Base-by-base conservation (phyloP, 2,329 filamentous ascomycete genomes). In the Raffaelea arxii region DNA sequence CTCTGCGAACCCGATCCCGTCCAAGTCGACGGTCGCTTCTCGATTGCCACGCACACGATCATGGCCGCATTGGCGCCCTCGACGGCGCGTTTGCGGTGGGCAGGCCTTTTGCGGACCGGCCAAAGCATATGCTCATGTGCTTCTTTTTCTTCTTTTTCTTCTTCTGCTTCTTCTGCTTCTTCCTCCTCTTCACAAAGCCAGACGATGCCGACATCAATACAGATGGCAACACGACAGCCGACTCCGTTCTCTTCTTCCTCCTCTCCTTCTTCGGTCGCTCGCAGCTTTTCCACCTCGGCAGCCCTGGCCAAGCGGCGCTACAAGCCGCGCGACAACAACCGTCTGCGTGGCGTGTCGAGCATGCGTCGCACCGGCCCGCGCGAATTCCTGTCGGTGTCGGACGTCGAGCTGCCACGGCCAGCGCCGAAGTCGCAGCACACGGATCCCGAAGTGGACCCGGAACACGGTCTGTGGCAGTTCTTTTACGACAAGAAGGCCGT, bases 381-480 rank as follows among this genome's bases (percentile, higher is more conserved):
- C 44, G 80, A 84, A 60, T 78, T 75, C n/a, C 70, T 94, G 46
- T 85, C 83, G 18, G 81, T 92, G 50, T 82, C 78, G 37, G 78
- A 83, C 57, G 75, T 82, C 39, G 72, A 80, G 43, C 69, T 95
- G 46, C 91, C 91, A 1, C 74, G 77, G 59, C 90, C 92, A 6
- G 77, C 80, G 21, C 21, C 40, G 25, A 37, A 46, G 32, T 19
- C 82, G 47, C 72, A 73, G 50, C 73, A 78, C 59, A 77, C 78
- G 46, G 62, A 70, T 41, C 62, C 84, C 25, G 62, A 76, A 52
- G 75, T 74, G 37, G 82, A 88, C 60, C 73, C 79, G 24, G 68
- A 90, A 54, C 92, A 98, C 49, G 91, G 89, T 25, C 80, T 98
- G 11, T 97, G 86, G 84, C 83, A 78, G 1, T 98, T 98, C 68